phyloP scores from a whole-genome alignment of 129 eudicot genomes.

The Escallonia herrerae region DNA sequence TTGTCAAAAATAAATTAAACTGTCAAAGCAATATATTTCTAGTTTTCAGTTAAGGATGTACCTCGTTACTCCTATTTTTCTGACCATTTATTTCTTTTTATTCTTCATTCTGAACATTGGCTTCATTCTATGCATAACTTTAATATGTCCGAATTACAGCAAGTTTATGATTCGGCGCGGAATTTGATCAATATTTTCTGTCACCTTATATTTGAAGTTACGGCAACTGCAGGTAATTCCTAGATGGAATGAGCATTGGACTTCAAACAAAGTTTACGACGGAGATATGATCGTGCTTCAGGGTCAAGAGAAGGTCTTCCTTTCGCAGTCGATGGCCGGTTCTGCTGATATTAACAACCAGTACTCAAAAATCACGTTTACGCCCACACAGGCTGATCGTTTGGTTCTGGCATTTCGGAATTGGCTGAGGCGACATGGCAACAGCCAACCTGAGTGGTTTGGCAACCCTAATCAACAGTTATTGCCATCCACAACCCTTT shows the following conservation, averaged over 20 bases:
- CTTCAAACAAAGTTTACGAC: constrained; percentile 96
- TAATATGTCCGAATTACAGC: too few relatives aligned
- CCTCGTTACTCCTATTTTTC: too few relatives aligned
- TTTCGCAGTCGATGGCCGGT: constrained; percentile 56
- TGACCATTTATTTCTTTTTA: too few relatives aligned
- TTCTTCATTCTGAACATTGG: too few relatives aligned
- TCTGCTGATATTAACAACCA: constrained; percentile 61
- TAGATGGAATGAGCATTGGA: constrained; percentile 97
- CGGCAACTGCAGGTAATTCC: constrained; percentile 58
- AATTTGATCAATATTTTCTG: too few relatives aligned
- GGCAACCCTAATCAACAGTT: constrained; percentile 54
- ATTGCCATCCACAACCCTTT: constrained; percentile 65
- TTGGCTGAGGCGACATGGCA: constrained; percentile 90
- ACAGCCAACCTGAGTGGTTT: constrained; percentile 97
- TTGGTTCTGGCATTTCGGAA: constrained; percentile 88
- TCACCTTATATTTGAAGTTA: background rate
- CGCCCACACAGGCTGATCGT: constrained; percentile 96
- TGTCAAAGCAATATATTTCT: too few relatives aligned
- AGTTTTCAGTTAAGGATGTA: too few relatives aligned
- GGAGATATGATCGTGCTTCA: constrained; percentile 98
- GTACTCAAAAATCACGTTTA: constrained; percentile 72
- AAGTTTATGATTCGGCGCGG: too few relatives aligned
- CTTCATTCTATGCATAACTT: too few relatives aligned
- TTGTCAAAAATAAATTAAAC: too few relatives aligned
- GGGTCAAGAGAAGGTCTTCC: constrained; percentile 88